Percentiles rank a stretch among this genome's conserved stretches.
Conservation (phyloP, 176 grass and related monocot species). For the Phragmites australis region DNA sequence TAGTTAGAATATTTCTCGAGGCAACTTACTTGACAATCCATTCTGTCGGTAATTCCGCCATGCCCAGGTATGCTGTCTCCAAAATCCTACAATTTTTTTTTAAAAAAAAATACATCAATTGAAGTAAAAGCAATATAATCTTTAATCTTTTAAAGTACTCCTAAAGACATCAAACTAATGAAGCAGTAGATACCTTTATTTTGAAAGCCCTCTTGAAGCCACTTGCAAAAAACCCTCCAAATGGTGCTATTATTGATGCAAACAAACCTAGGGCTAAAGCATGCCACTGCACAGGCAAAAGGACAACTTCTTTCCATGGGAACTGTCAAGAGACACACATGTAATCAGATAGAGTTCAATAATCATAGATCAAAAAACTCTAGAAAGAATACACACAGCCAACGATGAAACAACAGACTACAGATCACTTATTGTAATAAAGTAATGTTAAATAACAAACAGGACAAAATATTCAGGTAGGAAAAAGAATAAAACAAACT, state of each 20-base stretch:
- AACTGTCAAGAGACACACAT: constrained; percentile 62
- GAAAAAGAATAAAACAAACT: neutral
- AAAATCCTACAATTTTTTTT: constrained; percentile 70
- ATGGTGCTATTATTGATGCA: constrained; percentile 99
- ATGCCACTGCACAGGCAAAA: constrained; percentile 98
- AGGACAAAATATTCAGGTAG: neutral
- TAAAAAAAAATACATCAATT: constrained; percentile 2
- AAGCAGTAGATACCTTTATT: constrained; percentile 68
- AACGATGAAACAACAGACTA: neutral
- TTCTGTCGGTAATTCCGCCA: constrained; percentile 97
- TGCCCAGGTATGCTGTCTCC: constrained; percentile 98
- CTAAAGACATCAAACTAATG: neutral
- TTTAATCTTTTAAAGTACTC: constrained; percentile 5
- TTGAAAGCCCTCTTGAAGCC: constrained; percentile 98
- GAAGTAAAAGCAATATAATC: constrained; percentile 8
- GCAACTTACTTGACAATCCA: constrained; percentile 97
- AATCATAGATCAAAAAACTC: constrained; percentile 21
- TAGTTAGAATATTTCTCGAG: neutral
- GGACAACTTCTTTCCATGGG: constrained; percentile 78
- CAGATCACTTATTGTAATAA: neutral
- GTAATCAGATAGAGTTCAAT: constrained; percentile 15
- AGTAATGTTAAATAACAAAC: neutral
- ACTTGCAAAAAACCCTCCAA: constrained; percentile 99
- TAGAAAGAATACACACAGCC: neutral
- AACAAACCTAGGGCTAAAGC: constrained; percentile 93